These are phyloP conservation scores for Colletotrichum gloeosporioides DNA, from an alignment of 2,329 filamentous ascomycete genomes.

Conservation along the genomic window DNA sequence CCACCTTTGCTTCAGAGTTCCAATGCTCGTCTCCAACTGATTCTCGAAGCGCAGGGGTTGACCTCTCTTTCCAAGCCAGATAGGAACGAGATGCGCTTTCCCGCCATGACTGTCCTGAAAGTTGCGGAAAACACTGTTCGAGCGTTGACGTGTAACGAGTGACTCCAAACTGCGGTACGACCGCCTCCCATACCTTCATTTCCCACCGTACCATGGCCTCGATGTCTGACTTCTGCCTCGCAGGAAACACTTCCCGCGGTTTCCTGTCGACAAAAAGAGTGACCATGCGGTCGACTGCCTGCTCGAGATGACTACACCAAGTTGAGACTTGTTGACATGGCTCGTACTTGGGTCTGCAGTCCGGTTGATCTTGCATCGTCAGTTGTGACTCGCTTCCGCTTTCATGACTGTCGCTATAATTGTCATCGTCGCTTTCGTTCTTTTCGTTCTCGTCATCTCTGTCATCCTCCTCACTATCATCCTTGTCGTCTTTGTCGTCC, in stretches of 20 bases:
- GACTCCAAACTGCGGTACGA: rapidly evolving
- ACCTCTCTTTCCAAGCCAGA: neutral
- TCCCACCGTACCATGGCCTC: neutral
- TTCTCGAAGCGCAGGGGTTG: rapidly evolving
- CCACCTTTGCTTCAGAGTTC: neutral
- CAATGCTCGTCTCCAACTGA: neutral
- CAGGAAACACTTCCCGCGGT: neutral
- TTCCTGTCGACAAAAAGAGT: neutral
- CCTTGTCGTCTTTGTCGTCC: neutral
- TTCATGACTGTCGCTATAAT: neutral
- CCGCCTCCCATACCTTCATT: neutral
- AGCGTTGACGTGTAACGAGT: neutral
- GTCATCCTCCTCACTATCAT: neutral
- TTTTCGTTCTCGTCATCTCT: neutral
- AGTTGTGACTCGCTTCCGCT: neutral
- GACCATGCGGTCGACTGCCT: neutral
- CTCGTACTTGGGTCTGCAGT: neutral
- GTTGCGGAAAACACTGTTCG: neutral
- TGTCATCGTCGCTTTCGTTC: neutral
- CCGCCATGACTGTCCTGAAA: neutral
- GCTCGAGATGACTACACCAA: neutral
- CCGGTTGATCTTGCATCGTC: neutral
- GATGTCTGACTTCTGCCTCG: neutral
- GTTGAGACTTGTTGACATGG: neutral
- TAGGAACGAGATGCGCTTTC: neutral